A percentile compares a stretch with the other conserved stretches of the same genome.
phyloP scores from a whole-genome alignment of 768 basidiomycete genomes.

The Mycena sanguinolenta region DNA sequence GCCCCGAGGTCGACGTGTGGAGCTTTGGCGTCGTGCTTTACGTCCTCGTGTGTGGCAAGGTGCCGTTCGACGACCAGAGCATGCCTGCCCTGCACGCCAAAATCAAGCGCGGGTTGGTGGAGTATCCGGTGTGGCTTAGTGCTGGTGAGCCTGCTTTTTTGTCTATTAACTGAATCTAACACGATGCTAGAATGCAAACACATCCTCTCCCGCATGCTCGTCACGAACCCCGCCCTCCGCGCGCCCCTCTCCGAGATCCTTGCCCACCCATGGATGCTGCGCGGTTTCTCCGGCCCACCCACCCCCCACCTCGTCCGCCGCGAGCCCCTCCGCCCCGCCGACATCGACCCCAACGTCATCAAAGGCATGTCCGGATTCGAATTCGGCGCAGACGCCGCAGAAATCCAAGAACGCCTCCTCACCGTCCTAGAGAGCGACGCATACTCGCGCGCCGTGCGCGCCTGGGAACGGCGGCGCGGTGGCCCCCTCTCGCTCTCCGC shows the following conservation, averaged over 20 bases:
- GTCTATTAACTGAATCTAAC: no score
- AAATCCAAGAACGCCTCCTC: slow-evolving; percentile 82
- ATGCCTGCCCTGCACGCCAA: slow-evolving; percentile 99
- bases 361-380: slow-evolving; percentile 96
- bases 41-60: slow-evolving; percentile 97
- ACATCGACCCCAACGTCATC: slow-evolving; percentile 89
- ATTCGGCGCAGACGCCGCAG: slow-evolving; percentile 85
- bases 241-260: slow-evolving; percentile 90
- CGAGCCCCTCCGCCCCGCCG: slow-evolving; percentile 89
- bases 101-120: slow-evolving; percentile 96
- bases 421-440: slow-evolving; percentile 82
- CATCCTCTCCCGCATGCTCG: slow-evolving; percentile 93
- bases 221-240: slow-evolving; percentile 89
- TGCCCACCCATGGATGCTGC: slow-evolving; percentile 91
- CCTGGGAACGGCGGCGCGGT: slow-evolving; percentile 82
- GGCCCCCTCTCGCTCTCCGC: slow-evolving; percentile 73
- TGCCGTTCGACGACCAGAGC: slow-evolving; percentile 98
- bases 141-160: no score
- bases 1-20: slow-evolving; percentile 99
- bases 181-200: slow-evolving; percentile 99
- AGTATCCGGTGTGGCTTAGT: slow-evolving; percentile 97
- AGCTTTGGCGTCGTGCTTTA: slow-evolving; percentile 99
- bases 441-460: slow-evolving; percentile 78
- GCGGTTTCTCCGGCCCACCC: slow-evolving; percentile 85
- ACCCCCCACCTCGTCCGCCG: slow-evolving; percentile 90